Evolutionary conservation across 1,284 basidiomycete species (phyloP).

Genomic region (Thelephora terrestris): DNA sequence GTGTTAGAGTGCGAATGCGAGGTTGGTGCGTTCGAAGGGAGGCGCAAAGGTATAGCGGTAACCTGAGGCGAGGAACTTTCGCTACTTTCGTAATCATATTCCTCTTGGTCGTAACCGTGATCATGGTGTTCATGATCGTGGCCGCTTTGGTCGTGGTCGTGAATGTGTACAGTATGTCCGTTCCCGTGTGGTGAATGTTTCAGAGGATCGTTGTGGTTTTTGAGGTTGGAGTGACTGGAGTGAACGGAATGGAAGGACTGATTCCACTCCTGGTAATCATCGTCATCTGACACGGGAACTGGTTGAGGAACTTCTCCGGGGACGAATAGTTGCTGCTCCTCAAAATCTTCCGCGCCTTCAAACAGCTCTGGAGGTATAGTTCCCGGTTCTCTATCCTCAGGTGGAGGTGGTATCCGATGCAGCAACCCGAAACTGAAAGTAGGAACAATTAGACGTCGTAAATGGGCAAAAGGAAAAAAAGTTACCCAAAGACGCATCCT

Average conservation of each 20-base stretch:
- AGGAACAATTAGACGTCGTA: constrained; percentile 6
- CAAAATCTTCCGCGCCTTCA: constrained; percentile 36
- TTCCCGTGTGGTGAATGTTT: constrained; percentile 5
- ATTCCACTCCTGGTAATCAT: constrained; percentile 10
- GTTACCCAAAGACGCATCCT: constrained; percentile 89
- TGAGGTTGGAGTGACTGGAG: constrained; percentile 14
- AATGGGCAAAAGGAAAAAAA: constrained; percentile 8
- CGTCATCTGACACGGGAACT: constrained; percentile 12
- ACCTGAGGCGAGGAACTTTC: not conserved
- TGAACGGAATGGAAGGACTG: constrained; percentile 12
- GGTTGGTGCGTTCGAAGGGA: constrained; percentile 5
- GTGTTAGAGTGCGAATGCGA: no score
- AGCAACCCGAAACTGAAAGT: constrained; percentile 63
- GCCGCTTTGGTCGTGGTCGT: constrained; percentile 11
- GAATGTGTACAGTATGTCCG: constrained; percentile 14
- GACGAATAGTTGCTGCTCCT: constrained; percentile 58
- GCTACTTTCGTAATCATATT: constrained; percentile 5
- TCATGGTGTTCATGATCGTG: constrained; percentile 8
- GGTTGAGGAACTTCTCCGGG: constrained; percentile 44
- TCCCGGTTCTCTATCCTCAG: constrained; percentile 42
- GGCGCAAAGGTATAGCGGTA: constrained; percentile 11
- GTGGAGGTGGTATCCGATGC: constrained; percentile 78
- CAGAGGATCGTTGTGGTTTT: constrained; percentile 8
- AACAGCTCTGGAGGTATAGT: constrained; percentile 43
- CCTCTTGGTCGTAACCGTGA: constrained; percentile 11